Conservation (phyloP, 345 rosid genomes). For the Ceriops zippeliana region DNA sequence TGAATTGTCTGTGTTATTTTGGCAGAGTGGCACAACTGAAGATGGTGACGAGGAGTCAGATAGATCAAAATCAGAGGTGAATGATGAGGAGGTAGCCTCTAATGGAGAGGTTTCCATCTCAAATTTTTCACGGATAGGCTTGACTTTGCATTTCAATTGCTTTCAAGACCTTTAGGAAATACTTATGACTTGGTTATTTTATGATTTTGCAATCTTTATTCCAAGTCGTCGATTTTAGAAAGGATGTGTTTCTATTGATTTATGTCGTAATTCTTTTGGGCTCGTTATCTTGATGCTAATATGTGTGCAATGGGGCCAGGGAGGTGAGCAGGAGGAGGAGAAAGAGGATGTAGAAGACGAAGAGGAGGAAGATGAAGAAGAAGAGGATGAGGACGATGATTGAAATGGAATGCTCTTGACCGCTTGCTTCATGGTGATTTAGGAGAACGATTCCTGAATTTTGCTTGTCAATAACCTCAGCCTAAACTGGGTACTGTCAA, state of each 20-base stretch:
- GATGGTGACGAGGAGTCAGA: slow-evolving; percentile 19
- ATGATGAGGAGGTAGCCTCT: slow-evolving; percentile 30
- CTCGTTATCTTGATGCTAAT: background rate
- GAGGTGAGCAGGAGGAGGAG: slow-evolving; percentile 13
- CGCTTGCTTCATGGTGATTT: background rate
- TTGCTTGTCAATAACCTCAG: slow-evolving; percentile 20
- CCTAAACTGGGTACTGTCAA: background rate
- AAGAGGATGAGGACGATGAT: slow-evolving; percentile 3
- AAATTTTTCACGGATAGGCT: no score
- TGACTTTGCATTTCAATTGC: background rate
- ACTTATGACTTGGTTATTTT: no score
- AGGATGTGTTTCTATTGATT: background rate
- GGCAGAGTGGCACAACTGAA: slow-evolving; percentile 23
- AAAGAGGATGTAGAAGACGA: slow-evolving; percentile 38
- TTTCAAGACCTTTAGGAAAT: background rate
- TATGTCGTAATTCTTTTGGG: background rate
- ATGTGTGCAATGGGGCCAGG: background rate
- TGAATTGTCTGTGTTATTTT: background rate
- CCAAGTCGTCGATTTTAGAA: background rate
- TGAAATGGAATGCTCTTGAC: slow-evolving; percentile 14
- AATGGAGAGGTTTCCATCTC: slow-evolving; percentile 21
- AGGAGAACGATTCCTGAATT: background rate
- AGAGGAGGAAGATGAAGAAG: slow-evolving; percentile 33
- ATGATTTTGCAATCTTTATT: no score
- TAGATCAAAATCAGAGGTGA: slow-evolving; percentile 26